Base-by-base conservation (phyloP, 495 filamentous ascomycete species). In the Xylaria longipes region DNA sequence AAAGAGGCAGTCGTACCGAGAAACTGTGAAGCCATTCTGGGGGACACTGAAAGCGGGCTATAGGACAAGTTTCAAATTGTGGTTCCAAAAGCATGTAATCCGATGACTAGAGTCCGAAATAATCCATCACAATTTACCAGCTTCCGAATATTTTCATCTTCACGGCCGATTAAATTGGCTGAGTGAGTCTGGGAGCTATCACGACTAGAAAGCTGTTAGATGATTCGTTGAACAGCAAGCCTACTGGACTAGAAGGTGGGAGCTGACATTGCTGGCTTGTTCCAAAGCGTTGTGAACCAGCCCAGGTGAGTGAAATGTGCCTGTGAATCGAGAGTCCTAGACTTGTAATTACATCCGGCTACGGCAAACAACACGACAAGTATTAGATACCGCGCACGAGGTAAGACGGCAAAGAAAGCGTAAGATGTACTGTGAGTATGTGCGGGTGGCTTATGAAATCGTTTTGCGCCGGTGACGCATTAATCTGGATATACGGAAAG, bases 11-110 rank as follows among this genome's bases (percentile, higher is more conserved):
- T 77, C 33, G 80, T 75, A 17, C 78, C 81, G 73, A 81, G 81
- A 80, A 82, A 81, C 74, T 82, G 78, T 68, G 68, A 68, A 43
- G 82, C 73, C 83, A 84, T 84, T 57, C 9, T 66, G 62, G 60
- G 39, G 31, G 46, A 50, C 17, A 41, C 39, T 22, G 35, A 50
- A 65, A 66, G 61, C 50, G 48, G 31, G 39, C 22, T 27, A 33
- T 70, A 35, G 20, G 27, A 54, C 11, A n/a, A 20, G 31, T 17
- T 57, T 66, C 50, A 60, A 60, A 25, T 27, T 20, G 37, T 22
- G 61, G 12, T 71, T 57, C 43, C 50, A 58, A 56, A 66, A 45
- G 50, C 60, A 58, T n/a, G n/a, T n/a, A 52, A 69, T 65, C 54
- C 54, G 58, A 68, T 39, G 45, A 64, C 62, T 58, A 65, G 17